A percentile compares a stretch with the other conserved stretches of the same genome.
Conservation (phyloP, 2,329 filamentous ascomycete species). For the Diaporthe vaccinii region DNA sequence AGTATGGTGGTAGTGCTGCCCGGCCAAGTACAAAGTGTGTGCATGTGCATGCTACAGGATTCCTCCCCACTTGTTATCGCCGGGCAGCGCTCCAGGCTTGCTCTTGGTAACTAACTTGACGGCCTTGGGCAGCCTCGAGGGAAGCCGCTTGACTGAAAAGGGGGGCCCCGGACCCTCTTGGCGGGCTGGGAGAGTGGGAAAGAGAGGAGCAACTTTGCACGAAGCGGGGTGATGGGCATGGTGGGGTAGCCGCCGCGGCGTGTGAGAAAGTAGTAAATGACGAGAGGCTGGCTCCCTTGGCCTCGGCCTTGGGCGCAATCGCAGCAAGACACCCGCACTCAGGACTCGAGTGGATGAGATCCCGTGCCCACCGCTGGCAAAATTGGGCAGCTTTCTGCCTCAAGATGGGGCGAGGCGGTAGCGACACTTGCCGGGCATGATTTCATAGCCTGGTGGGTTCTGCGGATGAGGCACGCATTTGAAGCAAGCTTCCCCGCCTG, state of each 20-base stretch:
- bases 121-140: slow-evolving; percentile 26
- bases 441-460: slow-evolving; percentile 13
- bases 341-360: slow-evolving; percentile 11
- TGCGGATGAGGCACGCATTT: slow-evolving; percentile 7
- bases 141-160: slow-evolving; percentile 31
- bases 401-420: background rate
- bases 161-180: slow-evolving; percentile 26
- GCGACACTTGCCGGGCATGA: slow-evolving; percentile 12
- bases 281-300: slow-evolving; percentile 24
- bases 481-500: slow-evolving; percentile 27
- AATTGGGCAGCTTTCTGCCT: background rate
- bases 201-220: slow-evolving; percentile 36
- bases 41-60: slow-evolving; percentile 24
- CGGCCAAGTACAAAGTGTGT: slow-evolving; percentile 7
- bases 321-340: slow-evolving; percentile 3
- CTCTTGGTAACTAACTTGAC: slow-evolving; percentile 21
- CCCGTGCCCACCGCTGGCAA: background rate
- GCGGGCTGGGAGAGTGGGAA: slow-evolving; percentile 20
- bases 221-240: slow-evolving; percentile 32
- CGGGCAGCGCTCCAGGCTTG: slow-evolving; percentile 3
- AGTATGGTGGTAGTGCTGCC: slow-evolving; percentile 8
- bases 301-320: slow-evolving; percentile 18
- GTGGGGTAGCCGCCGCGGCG: slow-evolving; percentile 30
- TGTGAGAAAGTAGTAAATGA: background rate
- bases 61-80: slow-evolving; percentile 31